Conservation (phyloP, 352 stramenopile species). For the Pythium monospermum region DNA sequence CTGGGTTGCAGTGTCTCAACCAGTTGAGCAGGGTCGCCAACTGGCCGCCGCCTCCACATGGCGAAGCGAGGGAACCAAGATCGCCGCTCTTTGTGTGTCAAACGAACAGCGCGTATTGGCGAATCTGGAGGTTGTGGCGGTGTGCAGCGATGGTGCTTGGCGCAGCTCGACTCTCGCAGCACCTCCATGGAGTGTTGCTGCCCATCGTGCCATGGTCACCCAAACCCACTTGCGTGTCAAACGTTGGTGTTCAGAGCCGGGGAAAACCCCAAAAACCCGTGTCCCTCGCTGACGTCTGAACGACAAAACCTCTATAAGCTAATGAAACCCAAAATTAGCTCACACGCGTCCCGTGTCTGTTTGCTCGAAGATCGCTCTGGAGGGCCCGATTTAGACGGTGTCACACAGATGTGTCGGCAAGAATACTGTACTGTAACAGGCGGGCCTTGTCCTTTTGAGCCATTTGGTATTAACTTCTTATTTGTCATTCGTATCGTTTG, state of each 20-base stretch:
- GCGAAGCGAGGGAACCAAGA: background rate
- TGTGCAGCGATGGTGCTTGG: background rate
- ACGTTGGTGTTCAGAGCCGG: conserved; percentile 5
- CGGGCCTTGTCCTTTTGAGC: no score
- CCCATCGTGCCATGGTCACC: conserved; percentile 1
- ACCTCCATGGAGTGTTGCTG: background rate
- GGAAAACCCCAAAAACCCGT: conserved; percentile 8
- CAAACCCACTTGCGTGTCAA: conserved; percentile 6
- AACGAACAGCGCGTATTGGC: background rate
- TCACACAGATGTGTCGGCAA: no score
- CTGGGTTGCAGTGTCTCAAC: conserved; percentile 13
- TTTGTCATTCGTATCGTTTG: no score
- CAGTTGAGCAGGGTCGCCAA: no score
- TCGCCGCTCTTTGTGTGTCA: background rate
- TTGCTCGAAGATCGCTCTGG: no score
- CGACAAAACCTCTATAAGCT: conserved; percentile 7
- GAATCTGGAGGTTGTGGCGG: background rate
- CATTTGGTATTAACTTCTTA: no score
- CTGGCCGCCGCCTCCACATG: background rate
- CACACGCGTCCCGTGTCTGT: no score
- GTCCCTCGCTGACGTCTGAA: background rate
- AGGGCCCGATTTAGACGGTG: no score
- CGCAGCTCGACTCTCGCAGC: background rate
- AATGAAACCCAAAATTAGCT: no score
- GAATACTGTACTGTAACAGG: no score